A percentile compares a stretch with the other conserved stretches of the same genome.
Conservation (phyloP, 768 basidiomycete genomes). For the Pleurotus pulmonarius region DNA sequence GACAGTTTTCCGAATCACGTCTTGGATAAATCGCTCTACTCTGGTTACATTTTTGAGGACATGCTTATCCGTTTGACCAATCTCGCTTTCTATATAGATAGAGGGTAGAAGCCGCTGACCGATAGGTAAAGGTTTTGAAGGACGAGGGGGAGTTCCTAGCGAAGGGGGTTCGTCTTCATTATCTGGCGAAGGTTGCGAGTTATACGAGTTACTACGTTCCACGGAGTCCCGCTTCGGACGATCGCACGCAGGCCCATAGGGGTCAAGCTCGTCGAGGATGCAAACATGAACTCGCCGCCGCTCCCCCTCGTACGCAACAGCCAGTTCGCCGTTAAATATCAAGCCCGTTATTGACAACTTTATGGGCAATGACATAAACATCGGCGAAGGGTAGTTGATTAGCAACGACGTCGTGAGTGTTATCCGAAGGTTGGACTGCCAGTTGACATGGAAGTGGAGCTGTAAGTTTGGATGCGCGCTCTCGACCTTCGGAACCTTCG, state of each 20-base stretch:
- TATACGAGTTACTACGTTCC: slow-evolving; percentile 31
- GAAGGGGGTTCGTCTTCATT: slow-evolving; percentile 50
- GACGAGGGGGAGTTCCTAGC: slow-evolving; percentile 32
- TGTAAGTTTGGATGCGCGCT: slow-evolving; percentile 71
- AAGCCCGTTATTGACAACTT: slow-evolving; percentile 89
- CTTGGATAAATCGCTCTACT: slow-evolving; percentile 93
- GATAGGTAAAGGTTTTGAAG: slow-evolving; percentile 67
- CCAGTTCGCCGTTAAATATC: slow-evolving; percentile 81
- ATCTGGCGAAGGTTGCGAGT: slow-evolving; percentile 40
- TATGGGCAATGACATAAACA: slow-evolving; percentile 97
- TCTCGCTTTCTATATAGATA: slow-evolving; percentile 94
- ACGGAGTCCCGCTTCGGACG: slow-evolving; percentile 47
- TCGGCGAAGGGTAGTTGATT: slow-evolving; percentile 94
- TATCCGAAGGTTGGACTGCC: slow-evolving; percentile 86
- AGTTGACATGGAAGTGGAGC: slow-evolving; percentile 79
- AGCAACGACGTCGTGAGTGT: slow-evolving; percentile 89
- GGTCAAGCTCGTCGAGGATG: slow-evolving; percentile 84
- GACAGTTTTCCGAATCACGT: slow-evolving; percentile 90
- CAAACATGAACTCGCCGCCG: slow-evolving; percentile 81
- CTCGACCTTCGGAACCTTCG: slow-evolving; percentile 16
- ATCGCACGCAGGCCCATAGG: slow-evolving; percentile 68
- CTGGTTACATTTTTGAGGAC: slow-evolving; percentile 93
- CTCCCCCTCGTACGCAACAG: slow-evolving; percentile 87
- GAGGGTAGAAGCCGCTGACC: slow-evolving; percentile 83
- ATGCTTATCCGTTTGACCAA: slow-evolving; percentile 94